These are phyloP conservation scores for Tetrapisispora fleetii DNA, from an alignment of 805 yeast genomes.

Conservation along the genomic window DNA sequence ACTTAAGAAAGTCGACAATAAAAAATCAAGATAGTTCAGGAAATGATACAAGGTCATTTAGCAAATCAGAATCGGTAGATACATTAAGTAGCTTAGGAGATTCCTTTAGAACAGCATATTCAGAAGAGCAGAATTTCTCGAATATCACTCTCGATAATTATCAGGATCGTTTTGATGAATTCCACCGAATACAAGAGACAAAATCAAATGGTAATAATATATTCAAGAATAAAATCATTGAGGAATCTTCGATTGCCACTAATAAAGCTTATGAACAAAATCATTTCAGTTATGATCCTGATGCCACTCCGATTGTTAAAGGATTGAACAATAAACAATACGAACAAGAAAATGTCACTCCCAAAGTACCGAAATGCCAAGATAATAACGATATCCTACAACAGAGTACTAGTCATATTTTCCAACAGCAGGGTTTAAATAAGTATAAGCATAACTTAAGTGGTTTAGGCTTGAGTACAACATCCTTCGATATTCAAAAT, in stretches of 20 bases:
- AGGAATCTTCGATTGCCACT: background rate
- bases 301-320: background rate
- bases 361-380: background rate
- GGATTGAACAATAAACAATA: background rate
- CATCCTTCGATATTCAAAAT: background rate
- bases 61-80: background rate
- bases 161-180: background rate
- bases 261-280: background rate
- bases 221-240: background rate
- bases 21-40: background rate
- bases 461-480: background rate
- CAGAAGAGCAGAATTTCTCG: background rate
- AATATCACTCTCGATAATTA: background rate
- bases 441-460: background rate
- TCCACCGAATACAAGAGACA: background rate
- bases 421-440: background rate
- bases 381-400: background rate
- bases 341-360: background rate
- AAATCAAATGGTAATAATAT: background rate
- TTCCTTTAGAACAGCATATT: slow-evolving; percentile 6
- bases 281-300: background rate
- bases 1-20: background rate
- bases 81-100: slow-evolving; percentile 2
- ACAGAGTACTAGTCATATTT: background rate
- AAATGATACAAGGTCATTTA: background rate